Evolutionary conservation across 2,329 filamentous ascomycete genomes (phyloP), one percentile per base, ranked within the genome.

Genomic region (Cladosporium velox): DNA sequence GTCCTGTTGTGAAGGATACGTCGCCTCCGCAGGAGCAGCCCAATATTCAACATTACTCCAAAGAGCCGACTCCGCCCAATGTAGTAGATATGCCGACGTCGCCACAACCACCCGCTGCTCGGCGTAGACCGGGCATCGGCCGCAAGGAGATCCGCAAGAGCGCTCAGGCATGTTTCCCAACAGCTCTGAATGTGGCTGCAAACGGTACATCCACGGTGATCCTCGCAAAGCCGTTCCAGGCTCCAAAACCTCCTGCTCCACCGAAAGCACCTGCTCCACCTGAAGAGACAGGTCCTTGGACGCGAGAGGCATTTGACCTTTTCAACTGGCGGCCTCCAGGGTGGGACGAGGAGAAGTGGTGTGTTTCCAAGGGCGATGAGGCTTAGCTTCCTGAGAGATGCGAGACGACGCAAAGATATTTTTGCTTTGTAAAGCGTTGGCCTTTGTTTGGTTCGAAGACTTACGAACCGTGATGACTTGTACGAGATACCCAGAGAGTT

Each of bases 241-340:
- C 71, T 18, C 70, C 73, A 12, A 71, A 67, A 34, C 68, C 69
- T 63, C 66, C 72, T 49, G 55, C 47, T 21, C 71, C 66, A 3
- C 35, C 59, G 44, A 18, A 66, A 52, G 66, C 24, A 49, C 58
- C 64, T 34, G 57, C 59, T 65, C 51, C 65, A 67, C 73, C 69
- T 68, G 61, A 67, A n/a, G 73, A 83, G 66, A 79, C 85, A 18
- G 88, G 88, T 2, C 86, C 89, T 0, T 91, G 89, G 89, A 91
- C 88, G 70, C 84, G 82, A 28, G 89, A 91, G 73, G 88, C 89
- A 0, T 82, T 86, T 69, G 89, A 91, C 74, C 73, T 91, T 57
- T 85, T 91, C 68, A 87, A 86, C 72, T 86, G 83, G 72, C 81
- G 86, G 58, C 89, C 88, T 41, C 79, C 75, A 18, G 75, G 73